A percentile compares a stretch with the other conserved stretches of the same genome.
Conservation (phyloP, 495 filamentous ascomycete genomes). For the Amniculicola lignicola region DNA sequence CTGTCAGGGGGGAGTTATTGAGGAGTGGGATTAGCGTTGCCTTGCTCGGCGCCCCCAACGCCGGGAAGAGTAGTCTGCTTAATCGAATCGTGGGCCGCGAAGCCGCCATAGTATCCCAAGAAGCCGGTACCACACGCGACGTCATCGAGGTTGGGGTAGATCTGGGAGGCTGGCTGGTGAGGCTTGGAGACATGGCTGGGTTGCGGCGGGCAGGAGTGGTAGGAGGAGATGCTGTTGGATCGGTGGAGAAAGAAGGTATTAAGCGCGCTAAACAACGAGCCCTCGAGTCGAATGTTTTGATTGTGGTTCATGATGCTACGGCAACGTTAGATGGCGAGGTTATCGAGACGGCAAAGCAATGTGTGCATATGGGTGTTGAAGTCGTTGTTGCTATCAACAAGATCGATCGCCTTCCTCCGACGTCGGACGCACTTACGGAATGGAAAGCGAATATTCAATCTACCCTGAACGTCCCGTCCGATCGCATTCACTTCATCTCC, state of each 20-base stretch:
- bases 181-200: slow-evolving; percentile 89
- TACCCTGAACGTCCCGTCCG: slow-evolving; percentile 37
- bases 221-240: slow-evolving; percentile 50
- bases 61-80: slow-evolving; percentile 89
- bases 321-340: slow-evolving; percentile 56
- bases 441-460: slow-evolving; percentile 33
- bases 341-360: slow-evolving; percentile 54
- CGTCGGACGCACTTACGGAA: slow-evolving; percentile 17
- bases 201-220: slow-evolving; percentile 51
- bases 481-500: slow-evolving; percentile 63
- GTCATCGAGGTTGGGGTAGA: slow-evolving; percentile 91
- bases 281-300: slow-evolving; percentile 76
- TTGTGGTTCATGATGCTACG: slow-evolving; percentile 57
- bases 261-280: slow-evolving; percentile 78
- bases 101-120: slow-evolving; percentile 87
- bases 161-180: slow-evolving; percentile 81
- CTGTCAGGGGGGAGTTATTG: slow-evolving; percentile 78
- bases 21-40: slow-evolving; percentile 82
- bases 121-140: slow-evolving; percentile 91
- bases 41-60: slow-evolving; percentile 87
- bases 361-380: slow-evolving; percentile 54
- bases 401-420: slow-evolving; percentile 56
- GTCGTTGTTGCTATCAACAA: slow-evolving; percentile 81
- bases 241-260: slow-evolving; percentile 87
- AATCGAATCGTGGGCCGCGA: slow-evolving; percentile 90